Percentiles rank a stretch among this genome's conserved stretches.
Conservation (phyloP, 352 stramenopile species). For the Halophytophthora polymorphica region DNA sequence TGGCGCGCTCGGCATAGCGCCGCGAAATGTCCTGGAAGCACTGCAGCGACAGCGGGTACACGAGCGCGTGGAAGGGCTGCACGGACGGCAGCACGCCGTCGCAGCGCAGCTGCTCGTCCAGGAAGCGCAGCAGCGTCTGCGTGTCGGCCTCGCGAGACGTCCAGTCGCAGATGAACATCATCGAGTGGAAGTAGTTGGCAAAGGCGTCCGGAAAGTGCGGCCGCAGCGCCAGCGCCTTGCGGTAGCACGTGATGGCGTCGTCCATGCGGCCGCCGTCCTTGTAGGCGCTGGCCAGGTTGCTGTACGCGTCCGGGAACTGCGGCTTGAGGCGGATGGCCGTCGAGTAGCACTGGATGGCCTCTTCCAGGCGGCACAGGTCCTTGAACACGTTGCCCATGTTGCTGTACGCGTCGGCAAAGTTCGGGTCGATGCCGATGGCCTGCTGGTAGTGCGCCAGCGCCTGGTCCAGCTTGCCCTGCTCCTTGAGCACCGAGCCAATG, state of each 20-base stretch:
- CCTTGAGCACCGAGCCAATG: conserved; percentile 92
- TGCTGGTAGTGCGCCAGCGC: conserved; percentile 94
- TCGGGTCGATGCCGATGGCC: conserved; percentile 90
- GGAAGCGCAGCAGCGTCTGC: conserved; percentile 52
- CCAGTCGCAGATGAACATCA: conserved; percentile 94
- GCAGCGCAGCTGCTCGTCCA: conserved; percentile 57
- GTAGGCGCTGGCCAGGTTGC: conserved; percentile 91
- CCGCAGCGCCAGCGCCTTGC: conserved; percentile 87
- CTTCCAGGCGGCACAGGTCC: conserved; percentile 82
- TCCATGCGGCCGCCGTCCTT: conserved; percentile 88
- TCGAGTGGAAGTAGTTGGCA: conserved; percentile 91
- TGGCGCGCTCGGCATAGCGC: conserved; percentile 79
- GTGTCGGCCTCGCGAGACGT: conserved; percentile 76
- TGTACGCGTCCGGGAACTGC: conserved; percentile 89
- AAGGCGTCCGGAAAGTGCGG: conserved; percentile 92
- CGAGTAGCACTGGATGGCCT: conserved; percentile 89
- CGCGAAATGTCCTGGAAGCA: conserved; percentile 73
- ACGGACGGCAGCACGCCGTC: conserved; percentile 78
- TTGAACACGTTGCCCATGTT: conserved; percentile 96
- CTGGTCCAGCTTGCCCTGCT: conserved; percentile 92
- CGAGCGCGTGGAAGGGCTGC: conserved; percentile 92
- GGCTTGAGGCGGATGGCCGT: conserved; percentile 90
- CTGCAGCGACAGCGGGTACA: conserved; percentile 86
- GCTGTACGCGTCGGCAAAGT: conserved; percentile 90
- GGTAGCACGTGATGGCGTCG: conserved; percentile 92